phyloP scores from a whole-genome alignment of 176 grass and related monocot species.

The Bothriochloa decipiens region DNA sequence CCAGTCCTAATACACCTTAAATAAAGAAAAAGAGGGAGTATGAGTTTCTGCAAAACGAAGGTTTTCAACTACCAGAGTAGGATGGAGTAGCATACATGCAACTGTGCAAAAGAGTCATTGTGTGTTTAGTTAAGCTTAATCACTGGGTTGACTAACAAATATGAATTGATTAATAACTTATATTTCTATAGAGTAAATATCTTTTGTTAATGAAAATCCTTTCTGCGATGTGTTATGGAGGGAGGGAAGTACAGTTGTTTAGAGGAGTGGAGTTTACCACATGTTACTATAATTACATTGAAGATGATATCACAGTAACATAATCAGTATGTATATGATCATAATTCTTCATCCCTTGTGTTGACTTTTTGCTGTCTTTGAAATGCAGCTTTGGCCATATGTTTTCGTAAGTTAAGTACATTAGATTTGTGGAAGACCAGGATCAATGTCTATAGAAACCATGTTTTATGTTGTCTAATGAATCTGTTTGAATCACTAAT shows the following conservation, averaged over 20 bases:
- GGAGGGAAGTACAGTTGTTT: too few species aligned
- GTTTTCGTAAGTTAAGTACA: not conserved
- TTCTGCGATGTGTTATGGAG: too few species aligned
- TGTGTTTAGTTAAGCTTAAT: slow-evolving; percentile 18
- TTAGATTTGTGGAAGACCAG: not conserved
- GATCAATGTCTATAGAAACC: not conserved
- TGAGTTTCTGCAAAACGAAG: not conserved
- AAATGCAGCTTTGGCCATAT: not conserved
- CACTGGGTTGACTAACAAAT: not conserved
- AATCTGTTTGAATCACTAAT: not conserved
- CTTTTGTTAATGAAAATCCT: too few species aligned
- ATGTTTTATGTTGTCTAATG: not conserved
- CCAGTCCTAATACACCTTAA: not conserved
- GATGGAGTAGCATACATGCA: not conserved
- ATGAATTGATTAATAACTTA: not conserved
- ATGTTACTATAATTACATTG: too few species aligned
- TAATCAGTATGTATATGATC: not conserved
- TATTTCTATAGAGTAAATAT: not conserved
- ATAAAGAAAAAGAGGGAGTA: not conserved
- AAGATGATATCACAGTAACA: too few species aligned
- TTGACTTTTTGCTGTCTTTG: not conserved
- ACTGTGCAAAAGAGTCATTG: not conserved
- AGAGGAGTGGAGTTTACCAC: too few species aligned
- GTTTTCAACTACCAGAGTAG: not conserved
- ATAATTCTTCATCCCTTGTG: not conserved